Evolutionary conservation across 2,329 filamentous ascomycete species (phyloP), one percentile per base, ranked within the genome.

Genomic region (Claviceps sp.): DNA sequence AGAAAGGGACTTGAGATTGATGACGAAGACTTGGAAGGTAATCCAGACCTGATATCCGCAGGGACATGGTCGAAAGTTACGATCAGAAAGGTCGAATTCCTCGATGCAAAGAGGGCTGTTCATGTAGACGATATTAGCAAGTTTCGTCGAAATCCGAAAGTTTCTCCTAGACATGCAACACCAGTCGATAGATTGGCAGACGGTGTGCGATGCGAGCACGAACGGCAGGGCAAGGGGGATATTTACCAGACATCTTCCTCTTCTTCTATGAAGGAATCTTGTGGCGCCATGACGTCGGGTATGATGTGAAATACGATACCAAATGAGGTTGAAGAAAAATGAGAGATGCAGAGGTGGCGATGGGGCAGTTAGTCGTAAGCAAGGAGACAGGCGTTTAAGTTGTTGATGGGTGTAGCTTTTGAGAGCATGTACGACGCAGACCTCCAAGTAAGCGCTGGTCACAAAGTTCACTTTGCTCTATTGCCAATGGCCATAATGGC

Each of bases 71-170:
- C 85, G 83, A 70, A 98, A 98, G 71, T 95, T 95, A 68, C 88
- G 87, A 75, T 98, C 93, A 43, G 89, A 94, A 49, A 98, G 82
- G 70, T 98, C 94, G 65, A 98, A 94, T 73, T 98, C 94, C 72
- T 98, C 93, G 65, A 98, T 95, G 67, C 93, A 98, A 57, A 98
- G 85, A 60, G 93, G 93, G 70, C 93, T 98, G 62, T 56, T 26
- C 26, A 50, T 41, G n/a, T 40, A 24, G 24, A 7, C 49, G 3
- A 30, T 46, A 20, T 54, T 42, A 54, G 46, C 22, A 37, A 8
- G 26, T 51, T 41, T 24, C 18, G 42, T 40, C n/a, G 30, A 34
- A 34, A 11, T 34, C 30, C 4, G 3, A 7, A 22, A 38, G 43
- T n/a, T 30, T 16, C n/a, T 47, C 47, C 53, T 26, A 16, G 30